Percentiles rank a stretch among this genome's conserved stretches.
Evolutionary conservation across 2,329 filamentous ascomycete genomes (phyloP).

Genomic region (Neocucurbitaria cava): DNA sequence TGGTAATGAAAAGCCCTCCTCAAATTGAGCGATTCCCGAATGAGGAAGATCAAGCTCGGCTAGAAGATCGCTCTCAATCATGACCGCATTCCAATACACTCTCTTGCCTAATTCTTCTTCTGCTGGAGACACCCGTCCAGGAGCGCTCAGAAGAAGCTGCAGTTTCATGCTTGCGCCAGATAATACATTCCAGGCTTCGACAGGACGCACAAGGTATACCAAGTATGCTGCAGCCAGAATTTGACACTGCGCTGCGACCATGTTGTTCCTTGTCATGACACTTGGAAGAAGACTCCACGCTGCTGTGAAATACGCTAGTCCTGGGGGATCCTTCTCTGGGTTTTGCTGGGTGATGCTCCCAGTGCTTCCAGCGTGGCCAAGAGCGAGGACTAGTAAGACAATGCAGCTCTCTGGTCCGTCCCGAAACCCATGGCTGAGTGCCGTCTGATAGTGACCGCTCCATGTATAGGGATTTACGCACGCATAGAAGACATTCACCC

Average conservation of each 20-base stretch:
- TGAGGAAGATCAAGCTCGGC: constrained; percentile 83
- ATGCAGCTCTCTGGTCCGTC: constrained; percentile 84
- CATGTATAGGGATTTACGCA: constrained; percentile 85
- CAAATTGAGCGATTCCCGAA: constrained; percentile 81
- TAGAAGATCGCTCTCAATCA: constrained; percentile 80
- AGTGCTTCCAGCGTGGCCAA: constrained; percentile 76
- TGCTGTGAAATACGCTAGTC: constrained; percentile 79
- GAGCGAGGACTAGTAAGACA: constrained; percentile 76
- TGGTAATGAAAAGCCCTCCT: constrained; percentile 79
- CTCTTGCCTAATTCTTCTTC: constrained; percentile 77
- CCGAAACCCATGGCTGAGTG: constrained; percentile 76
- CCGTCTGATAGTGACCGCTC: constrained; percentile 76
- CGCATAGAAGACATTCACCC: constrained; percentile 85
- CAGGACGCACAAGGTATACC: constrained; percentile 80
- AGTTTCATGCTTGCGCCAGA: constrained; percentile 83
- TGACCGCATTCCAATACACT: constrained; percentile 83
- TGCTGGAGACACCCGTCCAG: constrained; percentile 71
- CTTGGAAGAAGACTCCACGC: constrained; percentile 80
- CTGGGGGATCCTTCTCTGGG: constrained; percentile 73
- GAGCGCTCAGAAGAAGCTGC: constrained; percentile 77
- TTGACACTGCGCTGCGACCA: constrained; percentile 80
- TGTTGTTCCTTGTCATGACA: constrained; percentile 80
- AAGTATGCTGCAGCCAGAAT: constrained; percentile 81
- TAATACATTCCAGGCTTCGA: constrained; percentile 83
- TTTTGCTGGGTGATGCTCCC: constrained; percentile 78